Evolutionary conservation across 306 rosid genomes (phyloP), one percentile per base, ranked within the genome.

Genomic region (Ziziphus jujuba): DNA sequence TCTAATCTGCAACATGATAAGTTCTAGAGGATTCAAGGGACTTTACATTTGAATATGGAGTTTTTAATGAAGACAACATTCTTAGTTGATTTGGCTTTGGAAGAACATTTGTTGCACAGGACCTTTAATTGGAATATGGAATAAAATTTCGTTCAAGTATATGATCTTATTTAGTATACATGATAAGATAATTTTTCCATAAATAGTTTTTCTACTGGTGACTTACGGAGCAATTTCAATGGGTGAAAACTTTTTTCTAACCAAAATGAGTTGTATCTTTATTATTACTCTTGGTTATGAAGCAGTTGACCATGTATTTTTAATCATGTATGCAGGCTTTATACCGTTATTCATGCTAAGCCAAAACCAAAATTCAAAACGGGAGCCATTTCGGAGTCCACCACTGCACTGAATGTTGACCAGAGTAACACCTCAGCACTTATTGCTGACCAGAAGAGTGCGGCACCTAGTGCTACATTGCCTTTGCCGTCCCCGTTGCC

Each of bases 281-380:
- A 22, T 47, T 24, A 36, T 44, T 36, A 5, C 50, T 6, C 36
- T 33, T 56, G 4, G 13, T 22, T 17, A 35, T 57, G 19, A 57
- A 72, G 54, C n/a, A 25, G 45, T 11, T 44, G 20, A 63, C 16
- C n/a, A 16, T 25, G 8, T 22, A 14, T 15, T 15, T 24, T 9
- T 14, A n/a, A 50, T 47, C n/a, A 22, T 60, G 38, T 34, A 5
- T 76, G 84, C 85, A 95, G 99, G 87, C 66, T 95, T 66, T 95
- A 88, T 65, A 95, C 99, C 0, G 97, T 96, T 71, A 88, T 95
- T 52, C 97, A 95, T 74, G 97, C 99, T n/a, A 95, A 85, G 79
- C 79, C 88, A n/a, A 95, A 90, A 71, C 92, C 96, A 31, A 95
- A 90, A 50, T 87, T 88, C 49, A 90, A 87, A 79, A 81, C 87